Percentiles rank a stretch among this genome's conserved stretches.
These are phyloP conservation scores for Trypanosoma cruzi DNA, from an alignment of 208 protist genomes.

Conservation along the genomic window DNA sequence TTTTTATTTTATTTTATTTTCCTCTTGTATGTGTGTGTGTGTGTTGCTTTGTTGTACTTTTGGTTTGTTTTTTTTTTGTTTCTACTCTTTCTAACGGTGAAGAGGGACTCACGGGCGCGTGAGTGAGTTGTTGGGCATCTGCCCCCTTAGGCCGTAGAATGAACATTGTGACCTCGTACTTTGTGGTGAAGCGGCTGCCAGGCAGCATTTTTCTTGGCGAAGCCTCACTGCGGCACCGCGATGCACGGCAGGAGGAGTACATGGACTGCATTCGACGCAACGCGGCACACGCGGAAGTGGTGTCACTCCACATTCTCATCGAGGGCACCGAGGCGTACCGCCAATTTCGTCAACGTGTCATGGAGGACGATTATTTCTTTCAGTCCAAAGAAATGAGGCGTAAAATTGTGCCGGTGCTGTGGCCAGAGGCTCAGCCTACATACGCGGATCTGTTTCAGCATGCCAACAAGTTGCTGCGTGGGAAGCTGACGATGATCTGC, in stretches of 20 bases:
- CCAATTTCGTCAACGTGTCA: slow-evolving; percentile 46
- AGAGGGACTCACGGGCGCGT: background rate
- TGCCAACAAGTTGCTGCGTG: slow-evolving; percentile 59
- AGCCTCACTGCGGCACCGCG: slow-evolving; percentile 27
- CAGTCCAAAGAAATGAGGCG: background rate
- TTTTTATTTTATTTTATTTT: too few species aligned
- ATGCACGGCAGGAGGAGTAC: slow-evolving; percentile 70
- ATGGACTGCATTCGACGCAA: slow-evolving; percentile 64
- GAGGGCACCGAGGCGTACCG: slow-evolving; percentile 59
- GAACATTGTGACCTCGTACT: slow-evolving; percentile 86
- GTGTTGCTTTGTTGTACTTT: too few species aligned
- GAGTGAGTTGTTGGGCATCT: background rate
- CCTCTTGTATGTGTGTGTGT: too few species aligned
- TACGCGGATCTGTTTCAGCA: slow-evolving; percentile 81
- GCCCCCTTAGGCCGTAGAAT: slow-evolving; percentile 24
- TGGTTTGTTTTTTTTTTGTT: slow-evolving; percentile 16
- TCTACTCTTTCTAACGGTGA: slow-evolving; percentile 13
- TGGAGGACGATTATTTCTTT: slow-evolving; percentile 24
- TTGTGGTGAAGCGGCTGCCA: slow-evolving; percentile 59
- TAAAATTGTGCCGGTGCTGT: slow-evolving; percentile 63
- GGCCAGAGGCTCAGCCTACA: slow-evolving; percentile 35
- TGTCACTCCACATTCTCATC: slow-evolving; percentile 61
- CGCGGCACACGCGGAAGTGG: slow-evolving; percentile 46
- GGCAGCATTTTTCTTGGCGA: slow-evolving; percentile 64
- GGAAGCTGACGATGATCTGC: slow-evolving; percentile 74